phyloP scores from a whole-genome alignment of 108 stramenopile species.

The Cyclotella sp. region DNA sequence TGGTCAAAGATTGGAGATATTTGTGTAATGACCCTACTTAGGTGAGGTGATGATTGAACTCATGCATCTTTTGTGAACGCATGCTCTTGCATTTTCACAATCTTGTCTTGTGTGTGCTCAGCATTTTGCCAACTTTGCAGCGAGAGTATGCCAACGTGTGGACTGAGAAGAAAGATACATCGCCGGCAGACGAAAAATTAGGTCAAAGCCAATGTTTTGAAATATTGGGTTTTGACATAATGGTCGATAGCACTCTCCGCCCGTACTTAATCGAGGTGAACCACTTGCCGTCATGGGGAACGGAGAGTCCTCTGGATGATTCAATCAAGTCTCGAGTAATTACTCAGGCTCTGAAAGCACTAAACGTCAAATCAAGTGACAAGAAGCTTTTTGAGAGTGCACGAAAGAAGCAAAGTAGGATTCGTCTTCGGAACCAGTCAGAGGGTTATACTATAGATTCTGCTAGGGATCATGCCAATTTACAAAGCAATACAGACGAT shows the following conservation, averaged over 20 bases:
- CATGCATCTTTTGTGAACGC: neutral
- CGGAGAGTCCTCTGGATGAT: constrained; percentile 55
- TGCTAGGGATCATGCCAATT: constrained; percentile 1
- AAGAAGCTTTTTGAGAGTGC: constrained; percentile 28
- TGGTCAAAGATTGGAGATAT: constrained; percentile 77
- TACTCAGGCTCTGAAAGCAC: constrained; percentile 45
- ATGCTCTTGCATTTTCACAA: neutral
- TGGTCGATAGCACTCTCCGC: constrained; percentile 80
- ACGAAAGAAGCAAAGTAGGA: constrained; percentile 30
- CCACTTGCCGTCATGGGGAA: constrained; percentile 61
- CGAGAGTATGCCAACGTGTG: constrained; percentile 59
- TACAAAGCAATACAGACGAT: neutral
- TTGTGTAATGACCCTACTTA: constrained; percentile 57
- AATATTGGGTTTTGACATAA: constrained; percentile 86
- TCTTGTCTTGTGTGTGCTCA: constrained; percentile 34
- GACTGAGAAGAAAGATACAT: neutral
- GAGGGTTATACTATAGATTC: neutral
- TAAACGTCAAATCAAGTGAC: constrained; percentile 44
- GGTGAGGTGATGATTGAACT: neutral
- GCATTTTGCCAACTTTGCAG: constrained; percentile 68
- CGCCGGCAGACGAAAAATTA: neutral
- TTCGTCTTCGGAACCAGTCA: constrained; percentile 23
- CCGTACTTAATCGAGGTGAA: constrained; percentile 93
- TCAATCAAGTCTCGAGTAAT: constrained; percentile 57
- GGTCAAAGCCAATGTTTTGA: constrained; percentile 67